Conservation (phyloP, 75 land plant species). For the Picea sitchensis region DNA sequence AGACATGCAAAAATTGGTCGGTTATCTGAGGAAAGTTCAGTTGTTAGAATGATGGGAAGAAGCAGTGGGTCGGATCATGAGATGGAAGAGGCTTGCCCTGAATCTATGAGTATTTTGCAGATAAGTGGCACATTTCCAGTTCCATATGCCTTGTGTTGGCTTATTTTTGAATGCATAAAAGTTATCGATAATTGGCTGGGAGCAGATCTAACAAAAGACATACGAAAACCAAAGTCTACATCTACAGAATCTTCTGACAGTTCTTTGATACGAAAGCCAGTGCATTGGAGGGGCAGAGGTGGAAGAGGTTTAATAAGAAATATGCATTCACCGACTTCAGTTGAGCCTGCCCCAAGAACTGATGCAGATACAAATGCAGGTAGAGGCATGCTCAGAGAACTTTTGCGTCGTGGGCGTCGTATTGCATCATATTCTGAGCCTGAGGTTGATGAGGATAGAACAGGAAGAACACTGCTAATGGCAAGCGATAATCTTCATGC, state of each 20-base stretch:
- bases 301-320: conserved; percentile 15
- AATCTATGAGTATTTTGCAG: conserved; percentile 9
- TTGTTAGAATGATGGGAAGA: conserved; percentile 30
- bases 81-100: conserved; percentile 11
- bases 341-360: neutral
- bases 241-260: conserved; percentile 9
- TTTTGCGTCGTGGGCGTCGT: conserved; percentile 21
- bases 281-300: conserved; percentile 16
- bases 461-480: neutral
- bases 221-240: neutral
- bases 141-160: conserved; percentile 41
- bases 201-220: conserved; percentile 15
- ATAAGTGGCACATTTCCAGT: conserved; percentile 10
- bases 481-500: neutral
- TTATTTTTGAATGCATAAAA: conserved; percentile 63
- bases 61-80: conserved; percentile 14
- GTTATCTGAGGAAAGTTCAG: conserved; percentile 50
- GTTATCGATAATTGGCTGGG: conserved; percentile 72
- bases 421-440: conserved; percentile 3
- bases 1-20: conserved; percentile 76
- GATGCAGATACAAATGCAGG: conserved; percentile 10
- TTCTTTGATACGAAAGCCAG: neutral
- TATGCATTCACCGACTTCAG: neutral
- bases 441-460: neutral
- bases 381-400: conserved; percentile 23